These are phyloP conservation scores for Citrus maxima DNA, from an alignment of 345 rosid genomes.

Conservation along the genomic window DNA sequence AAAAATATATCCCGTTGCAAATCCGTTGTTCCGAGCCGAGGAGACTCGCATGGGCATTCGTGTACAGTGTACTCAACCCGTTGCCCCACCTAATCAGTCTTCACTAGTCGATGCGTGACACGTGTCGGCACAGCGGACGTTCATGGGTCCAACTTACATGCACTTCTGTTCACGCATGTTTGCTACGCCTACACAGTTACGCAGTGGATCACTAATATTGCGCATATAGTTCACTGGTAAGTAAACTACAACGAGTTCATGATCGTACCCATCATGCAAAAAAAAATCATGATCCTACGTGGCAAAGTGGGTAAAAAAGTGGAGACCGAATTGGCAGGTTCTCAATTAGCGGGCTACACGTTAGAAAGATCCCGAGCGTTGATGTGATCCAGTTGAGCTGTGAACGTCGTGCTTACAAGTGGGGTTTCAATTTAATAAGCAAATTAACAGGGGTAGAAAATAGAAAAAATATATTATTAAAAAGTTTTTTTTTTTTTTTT, in stretches of 20 bases:
- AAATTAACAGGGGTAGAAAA: background rate
- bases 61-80: background rate
- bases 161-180: background rate
- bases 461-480: background rate
- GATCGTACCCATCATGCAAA: background rate
- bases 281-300: slow-evolving; percentile 10
- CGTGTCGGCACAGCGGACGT: background rate
- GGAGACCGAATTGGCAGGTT: slow-evolving; percentile 23
- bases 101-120: slow-evolving; percentile 24
- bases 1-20: background rate
- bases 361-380: slow-evolving; percentile 29
- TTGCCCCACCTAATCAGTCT: slow-evolving; percentile 16
- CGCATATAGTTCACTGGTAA: background rate
- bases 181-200: background rate
- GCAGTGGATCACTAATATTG: too few species aligned
- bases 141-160: background rate
- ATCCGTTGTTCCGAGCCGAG: slow-evolving; percentile 15
- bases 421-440: slow-evolving; percentile 17
- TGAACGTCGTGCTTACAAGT: slow-evolving; percentile 36
- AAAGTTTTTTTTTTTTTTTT: background rate
- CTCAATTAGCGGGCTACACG: slow-evolving; percentile 19
- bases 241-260: background rate
- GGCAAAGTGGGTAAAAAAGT: slow-evolving; percentile 18
- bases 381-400: slow-evolving; percentile 29
- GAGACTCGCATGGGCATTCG: slow-evolving; percentile 17